Percentiles rank a stretch among this genome's conserved stretches.
Conservation (phyloP, 257 asterid species). For the Nicotiana obtusifolia region DNA sequence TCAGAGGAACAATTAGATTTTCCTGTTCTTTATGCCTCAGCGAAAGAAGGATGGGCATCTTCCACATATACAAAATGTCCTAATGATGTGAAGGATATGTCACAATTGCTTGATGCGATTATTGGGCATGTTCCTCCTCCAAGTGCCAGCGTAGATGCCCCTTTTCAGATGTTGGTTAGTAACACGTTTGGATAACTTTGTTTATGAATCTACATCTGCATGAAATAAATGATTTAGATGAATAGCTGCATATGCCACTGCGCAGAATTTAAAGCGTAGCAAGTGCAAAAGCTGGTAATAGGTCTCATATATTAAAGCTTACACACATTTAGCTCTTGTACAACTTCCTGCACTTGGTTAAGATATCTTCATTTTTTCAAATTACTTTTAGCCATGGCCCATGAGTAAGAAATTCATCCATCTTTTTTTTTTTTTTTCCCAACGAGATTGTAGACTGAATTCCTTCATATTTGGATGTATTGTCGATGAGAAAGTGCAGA, state of each 20-base stretch:
- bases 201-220: background rate
- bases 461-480: background rate
- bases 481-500: background rate
- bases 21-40: slow-evolving; percentile 98
- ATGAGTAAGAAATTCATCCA: background rate
- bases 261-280: background rate
- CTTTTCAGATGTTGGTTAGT: slow-evolving; percentile 97
- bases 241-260: background rate
- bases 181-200: slow-evolving; percentile 7
- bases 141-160: slow-evolving; percentile 64
- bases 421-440: background rate
- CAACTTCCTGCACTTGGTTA: background rate
- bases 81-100: slow-evolving; percentile 71
- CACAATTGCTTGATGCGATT: slow-evolving; percentile 86
- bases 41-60: slow-evolving; percentile 99
- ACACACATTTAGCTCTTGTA: background rate
- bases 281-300: background rate
- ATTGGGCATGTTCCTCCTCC: slow-evolving; percentile 82
- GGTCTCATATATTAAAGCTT: background rate
- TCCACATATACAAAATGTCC: slow-evolving; percentile 79
- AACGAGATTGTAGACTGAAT: background rate
- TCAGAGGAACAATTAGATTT: slow-evolving; percentile 95
- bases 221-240: background rate
- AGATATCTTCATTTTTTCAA: background rate
- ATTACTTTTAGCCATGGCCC: background rate